Base-by-base conservation (phyloP, 2,329 filamentous ascomycete genomes). In the Botrytis fabae region DNA sequence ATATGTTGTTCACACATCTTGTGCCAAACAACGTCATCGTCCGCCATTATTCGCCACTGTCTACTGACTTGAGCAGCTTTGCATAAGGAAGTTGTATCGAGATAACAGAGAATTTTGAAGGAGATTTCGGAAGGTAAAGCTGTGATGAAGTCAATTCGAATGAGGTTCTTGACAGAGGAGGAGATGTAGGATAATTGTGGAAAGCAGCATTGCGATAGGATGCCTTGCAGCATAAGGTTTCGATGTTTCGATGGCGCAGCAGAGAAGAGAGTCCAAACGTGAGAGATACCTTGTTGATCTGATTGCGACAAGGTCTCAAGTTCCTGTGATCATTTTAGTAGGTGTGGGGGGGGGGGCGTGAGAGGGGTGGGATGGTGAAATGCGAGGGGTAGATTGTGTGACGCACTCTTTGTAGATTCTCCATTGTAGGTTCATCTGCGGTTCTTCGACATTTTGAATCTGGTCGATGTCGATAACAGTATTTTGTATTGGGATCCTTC, bases 1-100 rank as follows among this genome's bases (percentile, higher is more conserved):
- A 98, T 97, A 82, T 97, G 95, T 81, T 98, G 95, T 82, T 97
- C 94, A 81, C 96, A 99, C 95, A 98, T 98, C 76, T 92, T 92
- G 80, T 98, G 93, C 96, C 96, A 99, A 6, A 99, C 95, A 14
- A 97, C 92, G 81, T 99, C 95, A 80, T 98, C 95, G 79, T 98
- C 96, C n/a, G 96, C 95, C 59, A 99, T 85, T 73, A 89, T 89
- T 75, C 93, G 89, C 96, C 96, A 99, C 78, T 91, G 88, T 73
- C 91, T 89, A 81, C 94, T 98, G 72, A 99, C 96, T 82, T 98
- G 95, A 0, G 96, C 94, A 1, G 96, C 95, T 82, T 97, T 97
- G 85, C 96, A 98, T 0, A 99, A 87, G 0, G 95, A 98, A 2
- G 93, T 92, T 0, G 95, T 98, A 82, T 99, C 96, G 73, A 99